Conservation (phyloP, 768 basidiomycete species). For the Leccinum boreale region DNA sequence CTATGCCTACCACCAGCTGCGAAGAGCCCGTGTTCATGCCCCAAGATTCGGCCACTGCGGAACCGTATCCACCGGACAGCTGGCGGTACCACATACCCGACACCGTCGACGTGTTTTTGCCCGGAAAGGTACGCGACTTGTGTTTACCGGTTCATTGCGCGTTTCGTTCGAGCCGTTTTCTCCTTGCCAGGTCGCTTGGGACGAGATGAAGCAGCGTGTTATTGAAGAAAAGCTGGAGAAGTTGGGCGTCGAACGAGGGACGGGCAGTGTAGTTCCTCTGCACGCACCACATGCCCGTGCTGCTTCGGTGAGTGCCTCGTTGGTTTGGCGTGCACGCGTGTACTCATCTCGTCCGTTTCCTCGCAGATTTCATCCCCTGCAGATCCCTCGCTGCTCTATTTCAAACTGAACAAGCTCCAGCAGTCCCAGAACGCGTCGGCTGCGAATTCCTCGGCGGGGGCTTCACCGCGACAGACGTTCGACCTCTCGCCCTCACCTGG, state of each 20-base stretch:
- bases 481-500: conserved; percentile 52
- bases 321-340: conserved; percentile 16
- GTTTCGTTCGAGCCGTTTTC: conserved; percentile 5
- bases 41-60: conserved; percentile 44
- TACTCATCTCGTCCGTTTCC: not conserved
- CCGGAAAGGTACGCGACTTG: conserved; percentile 59
- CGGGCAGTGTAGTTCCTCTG: conserved; percentile 50
- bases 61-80: conserved; percentile 62
- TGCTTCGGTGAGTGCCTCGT: conserved; percentile 62
- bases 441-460: conserved; percentile 49
- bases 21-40: conserved; percentile 22
- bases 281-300: conserved; percentile 79
- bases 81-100: conserved; percentile 57
- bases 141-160: not conserved
- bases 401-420: conserved; percentile 82
- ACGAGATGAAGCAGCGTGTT: conserved; percentile 60
- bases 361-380: conserved; percentile 85
- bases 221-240: conserved; percentile 82
- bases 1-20: conserved; percentile 41
- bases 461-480: conserved; percentile 63
- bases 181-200: conserved; percentile 62
- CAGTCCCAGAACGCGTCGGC: conserved; percentile 57
- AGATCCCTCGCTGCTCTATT: conserved; percentile 76
- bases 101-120: conserved; percentile 77
- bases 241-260: conserved; percentile 71